phyloP scores from a whole-genome alignment of 768 basidiomycete species.

The Mycena galericulata region DNA sequence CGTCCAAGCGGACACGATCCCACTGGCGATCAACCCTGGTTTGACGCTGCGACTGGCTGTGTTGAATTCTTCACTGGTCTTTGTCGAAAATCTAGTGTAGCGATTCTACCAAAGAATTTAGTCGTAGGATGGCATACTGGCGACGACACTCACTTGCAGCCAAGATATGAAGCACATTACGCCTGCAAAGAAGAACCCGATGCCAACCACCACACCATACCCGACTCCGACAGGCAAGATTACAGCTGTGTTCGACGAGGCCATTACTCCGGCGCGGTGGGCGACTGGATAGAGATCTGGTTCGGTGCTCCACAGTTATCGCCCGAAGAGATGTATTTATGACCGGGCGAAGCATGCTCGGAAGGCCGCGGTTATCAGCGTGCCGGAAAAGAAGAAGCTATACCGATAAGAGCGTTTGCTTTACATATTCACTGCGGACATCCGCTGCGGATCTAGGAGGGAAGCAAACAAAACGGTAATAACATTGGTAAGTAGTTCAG shows the following conservation, averaged over 20 bases:
- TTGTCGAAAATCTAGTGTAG: slow-evolving; percentile 20
- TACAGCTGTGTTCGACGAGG: slow-evolving; percentile 1
- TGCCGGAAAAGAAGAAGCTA: slow-evolving; percentile 14
- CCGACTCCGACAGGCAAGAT: slow-evolving; percentile 26
- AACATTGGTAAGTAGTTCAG: too few relatives aligned
- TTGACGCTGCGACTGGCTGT: slow-evolving; percentile 27
- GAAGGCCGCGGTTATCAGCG: neutral
- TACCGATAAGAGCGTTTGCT: neutral
- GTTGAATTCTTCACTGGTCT: slow-evolving; percentile 27
- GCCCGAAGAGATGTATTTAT: too few relatives aligned
- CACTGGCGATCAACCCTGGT: slow-evolving; percentile 25
- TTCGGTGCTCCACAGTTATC: too few relatives aligned
- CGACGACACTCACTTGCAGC: slow-evolving; percentile 5
- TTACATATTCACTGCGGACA: too few relatives aligned
- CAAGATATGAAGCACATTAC: slow-evolving; percentile 20
- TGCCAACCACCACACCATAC: slow-evolving; percentile 26
- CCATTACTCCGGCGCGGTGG: slow-evolving; percentile 7
- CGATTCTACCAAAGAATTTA: slow-evolving; percentile 13
- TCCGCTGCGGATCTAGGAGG: too few relatives aligned
- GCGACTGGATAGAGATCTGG: too few relatives aligned
- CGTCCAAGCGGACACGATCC: slow-evolving; percentile 56
- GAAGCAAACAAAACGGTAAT: too few relatives aligned
- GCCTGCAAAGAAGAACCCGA: slow-evolving; percentile 26
- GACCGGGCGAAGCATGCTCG: neutral
- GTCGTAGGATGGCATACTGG: neutral